A percentile compares a stretch with the other conserved stretches of the same genome.
These are phyloP conservation scores for Nemophila menziesii DNA, from an alignment of 257 asterid species.

Conservation along the genomic window DNA sequence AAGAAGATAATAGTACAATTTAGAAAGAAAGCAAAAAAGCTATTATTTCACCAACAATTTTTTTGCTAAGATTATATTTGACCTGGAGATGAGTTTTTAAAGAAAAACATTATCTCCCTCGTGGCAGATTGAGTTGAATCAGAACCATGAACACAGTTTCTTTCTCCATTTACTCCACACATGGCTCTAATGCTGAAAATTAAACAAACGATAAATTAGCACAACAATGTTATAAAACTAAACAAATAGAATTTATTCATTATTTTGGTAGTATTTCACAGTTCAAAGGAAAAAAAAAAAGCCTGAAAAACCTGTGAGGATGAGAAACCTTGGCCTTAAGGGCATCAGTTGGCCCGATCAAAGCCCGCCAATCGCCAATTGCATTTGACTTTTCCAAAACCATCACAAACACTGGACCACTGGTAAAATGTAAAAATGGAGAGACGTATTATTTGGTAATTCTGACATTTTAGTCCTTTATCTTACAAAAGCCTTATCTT, in stretches of 20 bases:
- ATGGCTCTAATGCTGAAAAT: slow-evolving; percentile 63
- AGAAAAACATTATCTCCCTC: slow-evolving; percentile 64
- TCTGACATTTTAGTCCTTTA: no score
- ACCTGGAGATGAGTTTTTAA: slow-evolving; percentile 46
- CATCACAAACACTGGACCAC: slow-evolving; percentile 75
- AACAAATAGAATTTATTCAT: not conserved
- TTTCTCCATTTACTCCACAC: slow-evolving; percentile 49
- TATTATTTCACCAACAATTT: not conserved
- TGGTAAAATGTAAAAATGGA: slow-evolving; percentile 13
- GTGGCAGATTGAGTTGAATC: slow-evolving; percentile 69
- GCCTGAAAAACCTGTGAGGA: slow-evolving; percentile 57
- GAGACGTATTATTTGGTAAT: not conserved
- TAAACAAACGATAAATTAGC: slow-evolving; percentile 2
- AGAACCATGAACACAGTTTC: slow-evolving; percentile 84
- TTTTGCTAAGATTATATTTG: slow-evolving; percentile 8
- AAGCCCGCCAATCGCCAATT: slow-evolving; percentile 70
- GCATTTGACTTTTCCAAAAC: slow-evolving; percentile 75
- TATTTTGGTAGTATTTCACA: not conserved
- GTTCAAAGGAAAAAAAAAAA: not conserved
- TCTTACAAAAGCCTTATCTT: no score
- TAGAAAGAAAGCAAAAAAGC: not conserved
- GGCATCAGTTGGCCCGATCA: slow-evolving; percentile 83
- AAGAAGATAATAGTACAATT: slow-evolving; percentile 6
- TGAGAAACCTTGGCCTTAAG: slow-evolving; percentile 56
- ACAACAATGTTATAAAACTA: slow-evolving; percentile 1